phyloP scores from a whole-genome alignment of 768 basidiomycete genomes.

The Suillus variegatus region DNA sequence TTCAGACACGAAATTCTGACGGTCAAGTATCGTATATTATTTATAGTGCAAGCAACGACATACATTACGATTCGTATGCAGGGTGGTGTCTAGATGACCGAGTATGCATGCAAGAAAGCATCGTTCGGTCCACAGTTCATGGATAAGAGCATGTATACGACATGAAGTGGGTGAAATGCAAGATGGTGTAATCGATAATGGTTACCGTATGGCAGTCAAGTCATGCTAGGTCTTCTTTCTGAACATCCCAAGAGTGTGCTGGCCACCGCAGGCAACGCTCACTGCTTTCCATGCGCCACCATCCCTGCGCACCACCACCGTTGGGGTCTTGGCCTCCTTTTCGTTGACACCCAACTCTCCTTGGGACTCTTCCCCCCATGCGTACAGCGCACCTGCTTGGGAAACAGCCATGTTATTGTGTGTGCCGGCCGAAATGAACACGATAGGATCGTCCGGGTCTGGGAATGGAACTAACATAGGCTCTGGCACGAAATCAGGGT shows the following conservation, averaged over 20 bases:
- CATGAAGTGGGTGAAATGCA: conserved; percentile 11
- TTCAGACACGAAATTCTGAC: background rate
- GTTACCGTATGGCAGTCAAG: background rate
- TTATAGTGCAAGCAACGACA: background rate
- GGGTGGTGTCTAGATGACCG: conserved; percentile 11
- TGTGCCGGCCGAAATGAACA: conserved; percentile 64
- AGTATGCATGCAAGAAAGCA: conserved; percentile 17
- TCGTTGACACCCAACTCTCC: conserved; percentile 72
- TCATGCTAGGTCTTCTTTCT: conserved; percentile 51
- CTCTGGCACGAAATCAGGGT: conserved; percentile 60
- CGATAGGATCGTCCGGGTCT: conserved; percentile 61
- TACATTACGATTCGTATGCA: background rate
- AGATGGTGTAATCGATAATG: conserved; percentile 19
- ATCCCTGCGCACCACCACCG: conserved; percentile 66
- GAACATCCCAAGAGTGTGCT: conserved; percentile 74
- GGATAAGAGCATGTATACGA: conserved; percentile 19
- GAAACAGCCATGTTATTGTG: conserved; percentile 77
- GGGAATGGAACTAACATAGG: conserved; percentile 71
- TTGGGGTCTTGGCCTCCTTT: conserved; percentile 64
- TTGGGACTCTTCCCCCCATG: conserved; percentile 80
- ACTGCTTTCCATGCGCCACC: conserved; percentile 65
- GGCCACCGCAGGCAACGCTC: conserved; percentile 70
- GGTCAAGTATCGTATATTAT: background rate
- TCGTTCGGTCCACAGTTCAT: conserved; percentile 19
- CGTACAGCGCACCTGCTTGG: conserved; percentile 63